Evolutionary conservation across 257 asterid genomes (phyloP).

Genomic region (Voacanga thouarsii): DNA sequence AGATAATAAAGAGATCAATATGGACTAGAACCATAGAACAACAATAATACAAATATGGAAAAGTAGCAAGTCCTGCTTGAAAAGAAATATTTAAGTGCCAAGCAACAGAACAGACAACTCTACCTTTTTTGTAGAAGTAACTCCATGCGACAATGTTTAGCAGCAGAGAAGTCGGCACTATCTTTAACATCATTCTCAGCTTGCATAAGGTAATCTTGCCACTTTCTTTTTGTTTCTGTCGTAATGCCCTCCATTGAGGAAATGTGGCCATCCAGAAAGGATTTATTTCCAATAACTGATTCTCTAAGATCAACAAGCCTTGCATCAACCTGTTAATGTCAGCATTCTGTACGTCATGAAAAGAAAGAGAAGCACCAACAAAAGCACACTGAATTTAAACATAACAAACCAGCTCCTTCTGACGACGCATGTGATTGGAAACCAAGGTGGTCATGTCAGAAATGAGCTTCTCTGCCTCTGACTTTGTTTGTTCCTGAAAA

Average conservation of each 20-base stretch:
- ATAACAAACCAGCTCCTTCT: slow-evolving; percentile 62
- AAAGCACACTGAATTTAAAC: slow-evolving; percentile 8
- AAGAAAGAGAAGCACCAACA: neutral
- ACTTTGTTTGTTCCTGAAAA: slow-evolving; percentile 61
- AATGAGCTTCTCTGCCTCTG: slow-evolving; percentile 68
- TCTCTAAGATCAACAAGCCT: slow-evolving; percentile 55
- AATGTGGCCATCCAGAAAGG: slow-evolving; percentile 65
- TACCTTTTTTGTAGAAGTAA: slow-evolving; percentile 67
- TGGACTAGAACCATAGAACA: slow-evolving; percentile 5
- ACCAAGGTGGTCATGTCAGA: slow-evolving; percentile 72
- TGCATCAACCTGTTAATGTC: slow-evolving; percentile 52
- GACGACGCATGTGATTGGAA: slow-evolving; percentile 63
- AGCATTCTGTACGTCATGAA: slow-evolving; percentile 5
- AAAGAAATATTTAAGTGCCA: neutral
- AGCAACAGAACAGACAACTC: neutral
- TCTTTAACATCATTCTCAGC: slow-evolving; percentile 54
- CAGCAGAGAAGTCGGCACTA: slow-evolving; percentile 66
- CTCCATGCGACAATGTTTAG: slow-evolving; percentile 88
- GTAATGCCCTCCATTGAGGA: slow-evolving; percentile 61
- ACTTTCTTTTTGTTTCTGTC: slow-evolving; percentile 73
- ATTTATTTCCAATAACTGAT: slow-evolving; percentile 51
- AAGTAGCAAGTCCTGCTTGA: neutral
- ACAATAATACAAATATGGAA: neutral
- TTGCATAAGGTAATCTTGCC: slow-evolving; percentile 66
- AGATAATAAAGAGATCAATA: slow-evolving; percentile 6